Evolutionary conservation across 1,284 basidiomycete genomes (phyloP).

Genomic region (Tylopilus orsonianus): DNA sequence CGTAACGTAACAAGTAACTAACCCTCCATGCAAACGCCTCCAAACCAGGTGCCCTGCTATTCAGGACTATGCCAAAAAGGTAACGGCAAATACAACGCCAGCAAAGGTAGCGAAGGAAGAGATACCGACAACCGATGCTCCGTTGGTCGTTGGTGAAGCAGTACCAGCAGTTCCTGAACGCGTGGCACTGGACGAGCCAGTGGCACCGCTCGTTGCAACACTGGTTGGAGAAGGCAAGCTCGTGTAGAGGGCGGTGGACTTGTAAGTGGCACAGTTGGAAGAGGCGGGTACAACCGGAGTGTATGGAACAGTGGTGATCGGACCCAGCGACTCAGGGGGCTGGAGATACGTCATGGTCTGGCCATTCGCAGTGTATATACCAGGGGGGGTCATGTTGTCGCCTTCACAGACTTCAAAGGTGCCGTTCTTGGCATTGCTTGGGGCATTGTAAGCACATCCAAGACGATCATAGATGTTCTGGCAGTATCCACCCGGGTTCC

Average conservation of each 20-base stretch:
- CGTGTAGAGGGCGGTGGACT: conserved; percentile 50
- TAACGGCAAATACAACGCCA: conserved; percentile 46
- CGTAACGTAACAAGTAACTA: not conserved
- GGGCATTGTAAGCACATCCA: conserved; percentile 69
- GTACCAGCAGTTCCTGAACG: conserved; percentile 24
- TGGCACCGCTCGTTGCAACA: conserved; percentile 10
- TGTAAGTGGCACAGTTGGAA: conserved; percentile 61
- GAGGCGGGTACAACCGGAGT: conserved; percentile 55
- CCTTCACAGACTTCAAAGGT: conserved; percentile 62
- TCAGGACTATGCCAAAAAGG: conserved; percentile 39
- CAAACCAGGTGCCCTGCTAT: too few species aligned
- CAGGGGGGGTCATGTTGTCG: conserved; percentile 44
- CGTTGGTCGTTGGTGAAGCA: conserved; percentile 31
- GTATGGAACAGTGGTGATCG: conserved; percentile 62
- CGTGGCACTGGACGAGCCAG: conserved; percentile 24
- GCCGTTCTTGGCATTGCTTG: conserved; percentile 55
- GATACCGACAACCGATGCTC: conserved; percentile 36
- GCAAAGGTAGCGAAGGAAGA: conserved; percentile 40
- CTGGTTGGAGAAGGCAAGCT: conserved; percentile 23
- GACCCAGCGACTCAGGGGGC: conserved; percentile 57
- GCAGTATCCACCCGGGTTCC: conserved; percentile 54
- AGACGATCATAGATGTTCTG: conserved; percentile 66
- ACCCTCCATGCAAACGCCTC: not conserved
- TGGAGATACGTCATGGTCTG: conserved; percentile 52
- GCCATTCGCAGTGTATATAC: conserved; percentile 39